phyloP scores from a whole-genome alignment of 306 rosid species.

The Alnus glutinosa region DNA sequence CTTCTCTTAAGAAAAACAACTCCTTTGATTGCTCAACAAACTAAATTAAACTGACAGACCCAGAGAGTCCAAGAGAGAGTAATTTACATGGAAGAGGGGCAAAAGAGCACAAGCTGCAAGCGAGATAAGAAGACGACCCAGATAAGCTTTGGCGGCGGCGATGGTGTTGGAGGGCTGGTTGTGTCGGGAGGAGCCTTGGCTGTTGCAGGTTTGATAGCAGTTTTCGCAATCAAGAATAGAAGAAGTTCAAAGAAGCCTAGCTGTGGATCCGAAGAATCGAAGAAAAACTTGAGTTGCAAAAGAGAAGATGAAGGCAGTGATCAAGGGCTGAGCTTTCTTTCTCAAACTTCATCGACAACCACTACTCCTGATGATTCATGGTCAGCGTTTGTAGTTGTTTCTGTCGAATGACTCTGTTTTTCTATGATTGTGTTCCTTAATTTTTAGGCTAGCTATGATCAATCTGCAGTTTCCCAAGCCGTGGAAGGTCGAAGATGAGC shows the following conservation, averaged over 20 bases:
- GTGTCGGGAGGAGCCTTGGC: slow-evolving; percentile 52
- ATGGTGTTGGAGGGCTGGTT: slow-evolving; percentile 38
- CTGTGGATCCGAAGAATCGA: background rate
- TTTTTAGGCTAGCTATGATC: background rate
- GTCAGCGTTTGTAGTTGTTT: background rate
- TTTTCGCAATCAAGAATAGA: slow-evolving; percentile 24
- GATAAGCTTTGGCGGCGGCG: slow-evolving; percentile 23
- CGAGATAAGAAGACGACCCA: slow-evolving; percentile 26
- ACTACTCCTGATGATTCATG: background rate
- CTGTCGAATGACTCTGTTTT: background rate
- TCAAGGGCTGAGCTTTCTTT: slow-evolving; percentile 17
- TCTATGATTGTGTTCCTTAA: background rate
- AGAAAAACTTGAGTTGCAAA: background rate
- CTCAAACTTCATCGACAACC: slow-evolving; percentile 17
- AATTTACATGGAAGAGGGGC: slow-evolving; percentile 8
- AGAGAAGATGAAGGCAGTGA: slow-evolving; percentile 14
- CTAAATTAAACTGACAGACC: background rate
- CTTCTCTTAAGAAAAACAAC: background rate
- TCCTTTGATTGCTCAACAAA: background rate
- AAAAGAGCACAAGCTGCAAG: slow-evolving; percentile 1
- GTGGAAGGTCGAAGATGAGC: slow-evolving; percentile 13
- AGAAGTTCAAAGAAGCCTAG: background rate
- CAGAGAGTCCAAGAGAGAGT: background rate
- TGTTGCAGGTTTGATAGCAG: slow-evolving; percentile 29
- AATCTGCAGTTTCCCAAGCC: slow-evolving; percentile 9